These are phyloP conservation scores for Penicillium sp. DNA, from an alignment of 2,329 filamentous ascomycete species.

Conservation along the genomic window DNA sequence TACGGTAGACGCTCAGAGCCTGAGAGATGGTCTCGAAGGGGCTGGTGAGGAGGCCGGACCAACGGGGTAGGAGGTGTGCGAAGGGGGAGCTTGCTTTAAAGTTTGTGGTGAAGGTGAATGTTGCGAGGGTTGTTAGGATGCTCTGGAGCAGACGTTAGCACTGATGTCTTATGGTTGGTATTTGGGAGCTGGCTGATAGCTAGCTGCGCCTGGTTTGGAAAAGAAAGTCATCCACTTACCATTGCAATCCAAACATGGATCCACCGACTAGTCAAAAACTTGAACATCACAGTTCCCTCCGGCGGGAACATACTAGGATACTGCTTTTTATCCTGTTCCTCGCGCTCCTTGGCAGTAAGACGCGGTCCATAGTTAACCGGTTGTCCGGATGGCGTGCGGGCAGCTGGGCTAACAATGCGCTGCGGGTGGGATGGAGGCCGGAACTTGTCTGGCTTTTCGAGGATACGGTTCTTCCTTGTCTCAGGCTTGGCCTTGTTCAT, in stretches of 20 bases:
- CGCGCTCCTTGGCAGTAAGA: conserved; percentile 64
- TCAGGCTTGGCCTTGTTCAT: conserved; percentile 9
- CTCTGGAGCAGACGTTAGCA: conserved; percentile 47
- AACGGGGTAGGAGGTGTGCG: conserved; percentile 72
- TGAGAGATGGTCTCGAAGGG: conserved; percentile 67
- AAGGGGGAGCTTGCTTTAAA: conserved; percentile 79
- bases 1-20: conserved; percentile 69
- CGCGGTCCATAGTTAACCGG: conserved; percentile 74
- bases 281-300: conserved; percentile 76
- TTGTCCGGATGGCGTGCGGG: conserved; percentile 23
- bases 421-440: conserved; percentile 87
- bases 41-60: conserved; percentile 66
- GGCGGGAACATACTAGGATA: conserved; percentile 92
- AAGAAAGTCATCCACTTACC: conserved; percentile 51
- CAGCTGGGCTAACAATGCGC: conserved; percentile 51
- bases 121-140: conserved; percentile 67
- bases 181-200: too few relatives aligned
- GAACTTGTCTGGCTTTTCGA: conserved; percentile 87
- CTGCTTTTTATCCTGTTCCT: conserved; percentile 65
- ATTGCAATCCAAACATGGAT: conserved; percentile 84
- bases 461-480: conserved; percentile 62
- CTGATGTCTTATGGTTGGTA: not conserved
- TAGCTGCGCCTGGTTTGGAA: too few relatives aligned
- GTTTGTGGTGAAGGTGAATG: conserved; percentile 73
- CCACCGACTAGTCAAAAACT: conserved; percentile 74